These are phyloP conservation scores for Aspergillus clavatus DNA, from an alignment of 2,329 filamentous ascomycete species.

Conservation along the genomic window DNA sequence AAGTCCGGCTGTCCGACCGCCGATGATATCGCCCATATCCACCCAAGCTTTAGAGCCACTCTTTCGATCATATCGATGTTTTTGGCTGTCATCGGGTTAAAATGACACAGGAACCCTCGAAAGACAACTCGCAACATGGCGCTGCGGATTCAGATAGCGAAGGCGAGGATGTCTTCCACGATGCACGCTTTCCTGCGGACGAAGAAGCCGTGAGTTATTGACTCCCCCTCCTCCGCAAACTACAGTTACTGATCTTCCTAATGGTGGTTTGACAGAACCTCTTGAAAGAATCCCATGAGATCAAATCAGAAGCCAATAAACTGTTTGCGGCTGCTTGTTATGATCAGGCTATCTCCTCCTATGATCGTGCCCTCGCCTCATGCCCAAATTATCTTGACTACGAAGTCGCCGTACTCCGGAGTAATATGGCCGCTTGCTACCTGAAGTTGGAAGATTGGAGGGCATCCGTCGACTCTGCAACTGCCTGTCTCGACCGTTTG, in stretches of 20 bases:
- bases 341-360: constrained; percentile 72
- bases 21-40: neutral
- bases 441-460: constrained; percentile 83
- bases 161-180: constrained; percentile 38
- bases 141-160: constrained; percentile 28
- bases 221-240: constrained; percentile 2
- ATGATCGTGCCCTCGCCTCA: constrained; percentile 71
- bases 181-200: constrained; percentile 42
- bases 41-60: neutral
- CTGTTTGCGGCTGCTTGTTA: constrained; percentile 71
- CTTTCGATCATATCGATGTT: neutral
- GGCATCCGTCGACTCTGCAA: constrained; percentile 69
- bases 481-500: constrained; percentile 67
- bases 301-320: constrained; percentile 71
- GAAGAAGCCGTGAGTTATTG: constrained; percentile 43
- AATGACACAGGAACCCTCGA: constrained; percentile 11
- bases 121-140: constrained; percentile 1
- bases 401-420: constrained; percentile 78
- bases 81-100: constrained; percentile 16
- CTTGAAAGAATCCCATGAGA: constrained; percentile 63
- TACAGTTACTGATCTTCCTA: constrained; percentile 8
- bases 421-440: constrained; percentile 86
- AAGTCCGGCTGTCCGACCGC: neutral
- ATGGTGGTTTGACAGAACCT: constrained; percentile 50
- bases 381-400: constrained; percentile 84